Conservation (phyloP, 1,139 yeast species). For the Wickerhamiella infanticola region DNA sequence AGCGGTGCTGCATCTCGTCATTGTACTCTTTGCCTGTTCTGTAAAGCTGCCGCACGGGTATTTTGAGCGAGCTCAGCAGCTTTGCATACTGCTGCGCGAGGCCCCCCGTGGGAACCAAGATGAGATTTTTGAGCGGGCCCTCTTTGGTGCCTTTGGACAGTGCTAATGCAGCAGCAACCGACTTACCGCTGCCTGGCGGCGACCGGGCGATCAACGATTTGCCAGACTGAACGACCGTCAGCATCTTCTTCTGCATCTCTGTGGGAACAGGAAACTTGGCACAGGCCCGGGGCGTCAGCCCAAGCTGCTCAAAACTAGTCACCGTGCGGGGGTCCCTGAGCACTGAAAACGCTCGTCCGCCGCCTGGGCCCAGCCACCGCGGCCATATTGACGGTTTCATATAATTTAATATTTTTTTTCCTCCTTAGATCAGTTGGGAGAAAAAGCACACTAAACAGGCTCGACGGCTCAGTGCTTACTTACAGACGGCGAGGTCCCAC, state of each 20-base stretch:
- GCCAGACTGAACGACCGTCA: constrained; percentile 18
- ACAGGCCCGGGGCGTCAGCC: background rate
- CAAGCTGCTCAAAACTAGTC: background rate
- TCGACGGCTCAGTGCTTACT: too few relatives aligned
- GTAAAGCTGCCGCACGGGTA: constrained; percentile 39
- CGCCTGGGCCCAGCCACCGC: background rate
- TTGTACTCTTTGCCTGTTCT: constrained; percentile 55
- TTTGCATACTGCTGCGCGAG: constrained; percentile 56
- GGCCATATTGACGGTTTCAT: background rate
- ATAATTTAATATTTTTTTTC: background rate
- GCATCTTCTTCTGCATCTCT: constrained; percentile 17
- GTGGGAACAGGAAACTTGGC: constrained; percentile 12
- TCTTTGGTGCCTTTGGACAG: background rate
- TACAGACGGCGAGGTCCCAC: too few relatives aligned
- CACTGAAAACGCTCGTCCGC: background rate
- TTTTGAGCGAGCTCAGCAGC: constrained; percentile 14
- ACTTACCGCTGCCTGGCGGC: constrained; percentile 19
- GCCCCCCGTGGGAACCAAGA: constrained; percentile 70
- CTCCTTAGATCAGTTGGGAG: background rate
- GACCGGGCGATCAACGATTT: constrained; percentile 17
- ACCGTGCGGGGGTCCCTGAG: constrained; percentile 1
- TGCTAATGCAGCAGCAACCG: constrained; percentile 16
- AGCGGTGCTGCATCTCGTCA: constrained; percentile 50
- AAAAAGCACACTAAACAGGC: too few relatives aligned
- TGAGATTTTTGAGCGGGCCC: constrained; percentile 22